These are phyloP conservation scores for Monosporascus cannonballus DNA, from an alignment of 2,329 filamentous ascomycete species.

Conservation along the genomic window DNA sequence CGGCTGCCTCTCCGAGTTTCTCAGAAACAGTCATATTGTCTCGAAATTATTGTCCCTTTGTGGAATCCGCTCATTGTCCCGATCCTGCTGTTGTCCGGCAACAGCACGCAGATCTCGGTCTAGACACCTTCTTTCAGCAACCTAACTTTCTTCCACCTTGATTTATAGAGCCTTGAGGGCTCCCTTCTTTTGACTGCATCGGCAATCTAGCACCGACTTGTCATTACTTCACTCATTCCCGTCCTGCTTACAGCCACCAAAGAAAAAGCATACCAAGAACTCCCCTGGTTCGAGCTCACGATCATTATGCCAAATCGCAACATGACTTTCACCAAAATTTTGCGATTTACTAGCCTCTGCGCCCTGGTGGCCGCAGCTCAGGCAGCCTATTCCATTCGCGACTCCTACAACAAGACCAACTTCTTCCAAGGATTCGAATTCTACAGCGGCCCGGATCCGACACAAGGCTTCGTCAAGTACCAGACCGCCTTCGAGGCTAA, in stretches of 20 bases:
- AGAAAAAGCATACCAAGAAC: neutral
- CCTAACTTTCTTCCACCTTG: neutral
- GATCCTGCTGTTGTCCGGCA: neutral
- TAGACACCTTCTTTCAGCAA: neutral
- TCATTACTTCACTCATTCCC: no score
- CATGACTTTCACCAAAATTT: conserved; percentile 19
- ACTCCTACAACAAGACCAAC: conserved; percentile 44
- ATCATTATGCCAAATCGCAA: neutral
- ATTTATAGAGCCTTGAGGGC: neutral
- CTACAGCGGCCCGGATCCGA: conserved; percentile 58
- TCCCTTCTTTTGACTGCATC: neutral
- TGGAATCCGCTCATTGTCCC: neutral
- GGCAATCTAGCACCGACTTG: no score
- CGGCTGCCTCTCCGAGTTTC: neutral
- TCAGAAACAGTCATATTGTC: neutral
- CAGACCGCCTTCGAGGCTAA: conserved; percentile 53
- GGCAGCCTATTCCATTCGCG: conserved; percentile 38
- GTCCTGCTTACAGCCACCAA: no score
- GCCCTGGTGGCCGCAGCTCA: conserved; percentile 16
- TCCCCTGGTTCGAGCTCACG: no score
- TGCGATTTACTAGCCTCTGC: conserved; percentile 17
- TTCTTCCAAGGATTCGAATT: conserved; percentile 53
- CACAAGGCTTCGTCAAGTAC: conserved; percentile 69
- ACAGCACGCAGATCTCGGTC: neutral
- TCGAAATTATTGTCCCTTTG: neutral